A percentile compares a stretch with the other conserved stretches of the same genome.
Evolutionary conservation across 2,329 filamentous ascomycete genomes (phyloP).

Genomic region (Stachybotrys elegans): DNA sequence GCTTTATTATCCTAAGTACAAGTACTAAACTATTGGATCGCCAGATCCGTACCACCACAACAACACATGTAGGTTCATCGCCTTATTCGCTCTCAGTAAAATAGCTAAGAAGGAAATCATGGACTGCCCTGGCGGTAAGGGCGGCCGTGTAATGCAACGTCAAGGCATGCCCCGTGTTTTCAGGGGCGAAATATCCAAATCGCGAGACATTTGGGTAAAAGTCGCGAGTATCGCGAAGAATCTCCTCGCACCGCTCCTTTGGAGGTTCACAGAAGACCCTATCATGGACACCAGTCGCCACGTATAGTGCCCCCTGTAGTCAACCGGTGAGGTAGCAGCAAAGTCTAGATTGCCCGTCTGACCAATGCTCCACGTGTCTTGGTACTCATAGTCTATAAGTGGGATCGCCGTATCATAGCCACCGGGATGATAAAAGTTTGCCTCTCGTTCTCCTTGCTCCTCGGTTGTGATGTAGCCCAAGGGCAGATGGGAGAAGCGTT

Average conservation of each 20-base stretch:
- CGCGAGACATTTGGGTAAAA: not conserved
- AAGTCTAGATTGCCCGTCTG: not conserved
- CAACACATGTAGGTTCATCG: too few species aligned
- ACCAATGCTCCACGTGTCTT: not conserved
- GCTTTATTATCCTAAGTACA: too few species aligned
- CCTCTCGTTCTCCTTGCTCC: not conserved
- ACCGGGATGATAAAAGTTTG: not conserved
- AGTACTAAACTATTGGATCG: too few species aligned
- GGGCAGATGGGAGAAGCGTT: not conserved
- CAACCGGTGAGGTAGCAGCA: not conserved
- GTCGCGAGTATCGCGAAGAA: not conserved
- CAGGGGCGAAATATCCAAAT: not conserved
- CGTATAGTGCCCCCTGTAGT: not conserved
- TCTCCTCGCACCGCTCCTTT: not conserved
- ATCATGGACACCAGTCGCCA: not conserved
- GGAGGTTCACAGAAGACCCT: not conserved
- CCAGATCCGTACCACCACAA: too few species aligned
- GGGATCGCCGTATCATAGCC: not conserved
- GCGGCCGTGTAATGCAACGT: not conserved
- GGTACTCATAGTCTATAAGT: not conserved
- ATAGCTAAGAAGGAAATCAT: not conserved
- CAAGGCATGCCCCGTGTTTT: not conserved
- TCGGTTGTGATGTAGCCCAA: not conserved
- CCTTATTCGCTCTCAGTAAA: too few species aligned
- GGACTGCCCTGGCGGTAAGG: not conserved